Conservation (phyloP, 202 grass and related monocot species). For the Setaria italica region DNA sequence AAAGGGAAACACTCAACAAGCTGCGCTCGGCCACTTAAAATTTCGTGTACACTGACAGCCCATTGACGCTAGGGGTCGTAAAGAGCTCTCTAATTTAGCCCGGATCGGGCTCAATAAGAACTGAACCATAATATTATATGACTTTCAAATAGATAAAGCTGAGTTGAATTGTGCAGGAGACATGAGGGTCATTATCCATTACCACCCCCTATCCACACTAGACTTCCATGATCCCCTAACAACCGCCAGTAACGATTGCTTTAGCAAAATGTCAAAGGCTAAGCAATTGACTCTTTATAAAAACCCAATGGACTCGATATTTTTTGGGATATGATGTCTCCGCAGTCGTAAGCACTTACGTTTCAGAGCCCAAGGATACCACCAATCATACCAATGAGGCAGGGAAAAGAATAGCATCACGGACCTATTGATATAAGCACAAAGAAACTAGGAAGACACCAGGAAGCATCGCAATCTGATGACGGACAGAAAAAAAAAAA, state of each 20-base stretch:
- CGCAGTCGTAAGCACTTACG: conserved; percentile 53
- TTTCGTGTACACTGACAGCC: background rate
- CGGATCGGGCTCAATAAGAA: too few species aligned
- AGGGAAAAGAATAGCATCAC: background rate
- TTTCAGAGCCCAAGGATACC: conserved; percentile 11
- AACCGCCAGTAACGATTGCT: background rate
- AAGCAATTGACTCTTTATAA: conserved; percentile 30
- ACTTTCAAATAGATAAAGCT: too few species aligned
- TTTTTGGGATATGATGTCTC: background rate
- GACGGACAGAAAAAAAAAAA: background rate
- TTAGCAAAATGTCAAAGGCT: conserved; percentile 26
- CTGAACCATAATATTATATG: too few species aligned
- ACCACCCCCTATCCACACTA: background rate
- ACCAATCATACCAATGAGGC: conserved; percentile 15
- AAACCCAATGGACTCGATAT: conserved; percentile 11
- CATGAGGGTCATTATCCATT: too few species aligned
- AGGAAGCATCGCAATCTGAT: conserved; percentile 21
- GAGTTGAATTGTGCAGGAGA: too few species aligned
- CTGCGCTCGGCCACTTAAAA: background rate
- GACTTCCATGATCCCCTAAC: conserved; percentile 9
- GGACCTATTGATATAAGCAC: background rate
- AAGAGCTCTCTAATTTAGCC: too few species aligned
- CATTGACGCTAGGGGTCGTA: background rate
- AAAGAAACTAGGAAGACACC: conserved; percentile 9
- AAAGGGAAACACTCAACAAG: background rate